Percentiles rank a stretch among this genome's conserved stretches.
phyloP scores from a whole-genome alignment of 2,329 filamentous ascomycete species.

The Arachnomyces sp. region DNA sequence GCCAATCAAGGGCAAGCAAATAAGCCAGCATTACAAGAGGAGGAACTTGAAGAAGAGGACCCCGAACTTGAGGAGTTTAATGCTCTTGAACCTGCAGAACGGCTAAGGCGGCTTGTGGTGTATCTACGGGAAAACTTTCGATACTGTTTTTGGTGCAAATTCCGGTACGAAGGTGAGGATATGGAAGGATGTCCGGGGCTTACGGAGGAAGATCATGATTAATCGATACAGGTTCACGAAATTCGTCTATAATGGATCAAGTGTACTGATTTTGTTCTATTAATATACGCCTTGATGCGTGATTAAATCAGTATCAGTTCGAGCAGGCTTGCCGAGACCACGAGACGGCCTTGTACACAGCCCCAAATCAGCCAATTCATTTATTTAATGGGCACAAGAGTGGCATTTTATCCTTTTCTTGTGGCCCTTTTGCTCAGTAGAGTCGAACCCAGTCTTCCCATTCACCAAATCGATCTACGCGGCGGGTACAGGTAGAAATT shows the following conservation, averaged over 20 bases:
- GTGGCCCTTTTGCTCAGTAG: no score
- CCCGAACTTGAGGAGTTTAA: constrained; percentile 73
- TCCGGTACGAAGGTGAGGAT: constrained; percentile 57
- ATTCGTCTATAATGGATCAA: not conserved
- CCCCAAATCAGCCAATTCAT: not conserved
- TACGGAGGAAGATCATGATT: constrained; percentile 74
- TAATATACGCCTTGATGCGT: not conserved
- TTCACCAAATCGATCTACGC: no score
- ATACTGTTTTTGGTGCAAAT: constrained; percentile 98
- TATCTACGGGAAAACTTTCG: constrained; percentile 62
- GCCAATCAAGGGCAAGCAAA: no score
- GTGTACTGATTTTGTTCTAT: not conserved
- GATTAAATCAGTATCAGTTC: not conserved
- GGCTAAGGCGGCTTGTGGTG: constrained; percentile 56
- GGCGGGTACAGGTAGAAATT: no score
- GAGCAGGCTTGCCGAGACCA: not conserved
- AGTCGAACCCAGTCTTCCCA: no score
- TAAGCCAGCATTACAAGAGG: constrained; percentile 21
- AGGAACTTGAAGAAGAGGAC: constrained; percentile 64
- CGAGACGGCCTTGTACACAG: not conserved
- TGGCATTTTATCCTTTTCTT: no score
- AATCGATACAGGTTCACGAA: constrained; percentile 17
- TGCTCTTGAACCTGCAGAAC: constrained; percentile 56
- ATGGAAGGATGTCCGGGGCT: constrained; percentile 87
- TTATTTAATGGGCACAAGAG: no score